Base-by-base conservation (phyloP, 2,329 filamentous ascomycete genomes). In the Ophiostoma montium region DNA sequence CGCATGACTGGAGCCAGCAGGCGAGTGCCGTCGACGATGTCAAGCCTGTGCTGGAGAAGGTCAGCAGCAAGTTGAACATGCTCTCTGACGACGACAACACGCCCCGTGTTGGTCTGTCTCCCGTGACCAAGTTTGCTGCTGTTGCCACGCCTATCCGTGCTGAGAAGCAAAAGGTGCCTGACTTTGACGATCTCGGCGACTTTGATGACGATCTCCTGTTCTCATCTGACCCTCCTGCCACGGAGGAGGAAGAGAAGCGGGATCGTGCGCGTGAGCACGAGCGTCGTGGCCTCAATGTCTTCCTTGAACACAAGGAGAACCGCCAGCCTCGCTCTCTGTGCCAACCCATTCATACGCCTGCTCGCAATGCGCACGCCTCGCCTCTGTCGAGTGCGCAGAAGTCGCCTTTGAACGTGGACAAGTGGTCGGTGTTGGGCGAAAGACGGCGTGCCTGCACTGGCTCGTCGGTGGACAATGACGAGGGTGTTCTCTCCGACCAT, bases 361-460 rank as follows among this genome's bases (percentile, higher is more conserved):
- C 58, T 78, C 80, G n/a, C 76, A 84, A 39, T 74, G 80, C 27
- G 68, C 78, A 47, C 19, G 18, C 33, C 15, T 51, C 50, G 23
- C 50, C 52, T 19, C 21, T 48, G 13, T 23, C 46, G 8, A 46
- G 35, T 12, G 27, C 46, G 1, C 38, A 48, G 35, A 54, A 56
- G 19, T 86, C 86, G 68, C 76, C 76, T 49, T 68, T 58, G 55
- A 61, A 61, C 38, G 54, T 85, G 47, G 90, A 95, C 66, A 95
- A 94, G 63, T 96, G 90, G 90, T 79, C 84, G 21, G 85, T 80
- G 12, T 72, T 96, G 45, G 90, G 90, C 54, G 84, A 94, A 62
- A 83, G 84, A 59, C 78, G 90, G 49, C 81, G 88, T 53, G 85
- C 78, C 51, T 77, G 74, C 60, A 69, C 64, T 30, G 73, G 75